Percentiles rank a stretch among this genome's conserved stretches.
These are phyloP conservation scores for Aureobasidium sp. DNA, from an alignment of 2,329 filamentous ascomycete genomes.

Conservation along the genomic window DNA sequence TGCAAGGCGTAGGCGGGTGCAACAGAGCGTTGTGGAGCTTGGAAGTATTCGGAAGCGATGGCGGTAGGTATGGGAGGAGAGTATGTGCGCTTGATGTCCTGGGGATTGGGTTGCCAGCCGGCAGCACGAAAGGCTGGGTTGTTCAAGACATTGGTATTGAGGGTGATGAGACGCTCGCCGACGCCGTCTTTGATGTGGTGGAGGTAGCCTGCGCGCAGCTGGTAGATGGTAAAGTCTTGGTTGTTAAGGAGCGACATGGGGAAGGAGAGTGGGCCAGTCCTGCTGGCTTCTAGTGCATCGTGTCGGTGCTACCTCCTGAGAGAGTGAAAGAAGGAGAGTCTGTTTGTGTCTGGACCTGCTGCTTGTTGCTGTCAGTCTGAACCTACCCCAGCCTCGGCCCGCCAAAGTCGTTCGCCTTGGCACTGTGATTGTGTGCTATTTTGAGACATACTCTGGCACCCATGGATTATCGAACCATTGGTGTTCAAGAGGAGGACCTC, in stretches of 20 bases:
- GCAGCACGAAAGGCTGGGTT: slow-evolving; percentile 74
- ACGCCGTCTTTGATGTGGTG: slow-evolving; percentile 75
- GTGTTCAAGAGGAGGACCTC: no score
- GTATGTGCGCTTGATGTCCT: slow-evolving; percentile 73
- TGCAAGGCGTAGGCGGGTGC: slow-evolving; percentile 44
- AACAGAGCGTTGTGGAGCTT: slow-evolving; percentile 55
- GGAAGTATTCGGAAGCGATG: slow-evolving; percentile 70
- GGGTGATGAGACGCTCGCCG: slow-evolving; percentile 72
- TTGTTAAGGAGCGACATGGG: slow-evolving; percentile 32
- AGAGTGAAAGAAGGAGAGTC: background rate
- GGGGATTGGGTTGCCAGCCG: slow-evolving; percentile 67
- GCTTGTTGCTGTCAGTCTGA: slow-evolving; percentile 1
- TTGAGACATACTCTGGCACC: background rate
- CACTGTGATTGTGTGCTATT: background rate
- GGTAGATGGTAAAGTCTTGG: slow-evolving; percentile 63
- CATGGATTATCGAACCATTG: no score
- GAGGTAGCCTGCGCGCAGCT: slow-evolving; percentile 72
- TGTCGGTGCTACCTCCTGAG: background rate
- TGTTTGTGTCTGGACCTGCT: background rate
- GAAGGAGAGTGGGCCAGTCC: slow-evolving; percentile 13
- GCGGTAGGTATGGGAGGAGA: slow-evolving; percentile 80
- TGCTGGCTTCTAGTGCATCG: slow-evolving; percentile 14
- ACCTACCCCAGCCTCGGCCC: slow-evolving; percentile 7
- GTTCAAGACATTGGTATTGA: slow-evolving; percentile 72
- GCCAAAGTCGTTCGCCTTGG: background rate